Conservation (phyloP, 805 yeast genomes). For the Trichomonascus vanleenenianus region DNA sequence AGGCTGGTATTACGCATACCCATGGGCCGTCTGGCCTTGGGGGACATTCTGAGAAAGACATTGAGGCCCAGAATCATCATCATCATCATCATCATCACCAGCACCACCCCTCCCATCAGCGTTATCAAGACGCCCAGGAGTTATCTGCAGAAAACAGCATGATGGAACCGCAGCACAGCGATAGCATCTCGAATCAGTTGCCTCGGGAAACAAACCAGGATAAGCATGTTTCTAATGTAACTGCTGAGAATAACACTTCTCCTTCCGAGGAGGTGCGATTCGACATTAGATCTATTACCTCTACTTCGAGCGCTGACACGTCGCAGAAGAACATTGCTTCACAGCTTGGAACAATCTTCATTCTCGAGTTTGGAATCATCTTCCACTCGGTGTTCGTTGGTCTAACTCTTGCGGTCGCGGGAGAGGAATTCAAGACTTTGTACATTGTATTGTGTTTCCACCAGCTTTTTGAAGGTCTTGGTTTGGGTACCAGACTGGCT, state of each 20-base stretch:
- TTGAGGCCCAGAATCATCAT: background rate
- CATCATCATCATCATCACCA: background rate
- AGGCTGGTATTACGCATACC: conserved; percentile 13
- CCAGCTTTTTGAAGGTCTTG: conserved; percentile 81
- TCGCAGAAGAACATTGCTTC: background rate
- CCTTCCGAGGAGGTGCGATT: background rate
- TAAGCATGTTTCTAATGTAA: background rate
- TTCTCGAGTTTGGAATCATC: conserved; percentile 73
- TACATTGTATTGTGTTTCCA: conserved; percentile 49
- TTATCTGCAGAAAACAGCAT: no score
- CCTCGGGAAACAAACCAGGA: background rate
- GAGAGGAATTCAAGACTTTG: conserved; percentile 63
- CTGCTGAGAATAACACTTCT: background rate
- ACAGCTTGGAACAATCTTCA: conserved; percentile 40
- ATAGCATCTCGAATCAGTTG: background rate
- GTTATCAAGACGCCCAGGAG: background rate
- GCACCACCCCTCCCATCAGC: background rate
- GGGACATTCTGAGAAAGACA: background rate
- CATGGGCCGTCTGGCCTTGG: conserved; percentile 18
- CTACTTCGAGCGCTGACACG: background rate
- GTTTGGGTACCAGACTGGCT: conserved; percentile 73
- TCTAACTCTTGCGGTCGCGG: conserved; percentile 66
- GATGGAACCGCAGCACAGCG: no score
- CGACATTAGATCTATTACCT: background rate
- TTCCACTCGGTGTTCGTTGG: conserved; percentile 84